Evolutionary conservation across 306 rosid species (phyloP).

Genomic region (Pyrus betulifolia): DNA sequence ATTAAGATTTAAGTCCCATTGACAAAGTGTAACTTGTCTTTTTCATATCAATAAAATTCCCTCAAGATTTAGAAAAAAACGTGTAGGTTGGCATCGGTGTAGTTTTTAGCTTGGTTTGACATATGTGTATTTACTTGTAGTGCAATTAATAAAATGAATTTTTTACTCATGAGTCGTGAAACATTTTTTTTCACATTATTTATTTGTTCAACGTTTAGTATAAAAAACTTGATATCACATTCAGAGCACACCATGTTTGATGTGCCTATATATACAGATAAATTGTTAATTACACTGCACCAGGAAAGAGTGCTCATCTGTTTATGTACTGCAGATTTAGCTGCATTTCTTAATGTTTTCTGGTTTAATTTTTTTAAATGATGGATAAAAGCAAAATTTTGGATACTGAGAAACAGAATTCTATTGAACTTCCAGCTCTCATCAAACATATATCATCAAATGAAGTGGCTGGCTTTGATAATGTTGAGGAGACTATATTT

Average conservation of each 20-base stretch:
- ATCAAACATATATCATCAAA: slow-evolving; percentile 44
- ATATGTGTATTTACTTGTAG: too few species aligned
- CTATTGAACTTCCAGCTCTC: slow-evolving; percentile 48
- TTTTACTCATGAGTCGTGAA: too few species aligned
- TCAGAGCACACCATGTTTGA: too few species aligned
- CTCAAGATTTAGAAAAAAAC: too few species aligned
- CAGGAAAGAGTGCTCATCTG: background rate
- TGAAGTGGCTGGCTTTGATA: slow-evolving; percentile 54
- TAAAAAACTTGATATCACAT: background rate
- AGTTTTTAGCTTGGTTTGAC: too few species aligned
- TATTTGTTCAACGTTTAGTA: background rate
- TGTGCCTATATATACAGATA: too few species aligned
- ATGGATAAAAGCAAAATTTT: slow-evolving; percentile 28
- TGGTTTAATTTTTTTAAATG: background rate
- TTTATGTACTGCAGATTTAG: background rate
- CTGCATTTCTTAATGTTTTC: background rate
- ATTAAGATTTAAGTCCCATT: too few species aligned
- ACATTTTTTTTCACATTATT: too few species aligned
- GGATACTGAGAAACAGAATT: slow-evolving; percentile 16
- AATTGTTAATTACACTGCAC: background rate
- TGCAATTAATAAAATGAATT: too few species aligned
- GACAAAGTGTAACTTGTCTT: too few species aligned
- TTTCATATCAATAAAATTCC: too few species aligned
- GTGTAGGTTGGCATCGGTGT: too few species aligned
- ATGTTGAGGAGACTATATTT: slow-evolving; percentile 5